Base-by-base conservation (phyloP, 176 grass and related monocot genomes). In the Poa pratensis region DNA sequence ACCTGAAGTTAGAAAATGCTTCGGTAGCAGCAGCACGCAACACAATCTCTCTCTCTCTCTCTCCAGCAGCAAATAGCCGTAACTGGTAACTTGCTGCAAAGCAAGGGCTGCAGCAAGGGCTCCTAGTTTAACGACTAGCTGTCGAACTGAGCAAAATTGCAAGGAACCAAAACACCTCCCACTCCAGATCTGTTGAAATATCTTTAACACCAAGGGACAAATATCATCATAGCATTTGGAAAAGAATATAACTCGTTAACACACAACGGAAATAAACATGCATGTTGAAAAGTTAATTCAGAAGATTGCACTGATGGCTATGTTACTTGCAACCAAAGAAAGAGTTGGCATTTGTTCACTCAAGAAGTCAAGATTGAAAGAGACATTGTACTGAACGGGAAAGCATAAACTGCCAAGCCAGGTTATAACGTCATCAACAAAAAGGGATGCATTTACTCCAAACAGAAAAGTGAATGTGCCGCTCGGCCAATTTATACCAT, bases 71-170 rank as follows among this genome's bases (percentile, higher is more conserved):
- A 72, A 63, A 52, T 76, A 8, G 28, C 16, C 34, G 3, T 50
- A 49, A 69, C 75, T 59, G 23, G 83, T 78, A n/a, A n/a, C 74
- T 70, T 48, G 59, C 20, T 32, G 61, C n/a, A 35, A 66, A n/a
- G n/a, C n/a, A n/a, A n/a, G n/a, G n/a, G n/a, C n/a, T n/a, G n/a
- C n/a, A 12, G 40, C 46, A 55, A 86, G 48, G 19, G 60, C 27
- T 55, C 79, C 85, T 23, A 82, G 61, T 57, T 75, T 54, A n/a
- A 55, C 18, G 53, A 22, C 55, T 58, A 58, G 20, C 72, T 83
- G 13, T 11, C 64, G 42, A 7, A 79, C 59, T 62, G 23, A 24
- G 59, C 19, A 58, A 45, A 14, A 13, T 71, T 42, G 19, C 11
- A 48, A 4, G 43, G 42, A 73, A 71, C 20, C 39, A 45, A 66